phyloP scores from a whole-genome alignment of 352 stramenopile genomes.

The Pythium chondricola region DNA sequence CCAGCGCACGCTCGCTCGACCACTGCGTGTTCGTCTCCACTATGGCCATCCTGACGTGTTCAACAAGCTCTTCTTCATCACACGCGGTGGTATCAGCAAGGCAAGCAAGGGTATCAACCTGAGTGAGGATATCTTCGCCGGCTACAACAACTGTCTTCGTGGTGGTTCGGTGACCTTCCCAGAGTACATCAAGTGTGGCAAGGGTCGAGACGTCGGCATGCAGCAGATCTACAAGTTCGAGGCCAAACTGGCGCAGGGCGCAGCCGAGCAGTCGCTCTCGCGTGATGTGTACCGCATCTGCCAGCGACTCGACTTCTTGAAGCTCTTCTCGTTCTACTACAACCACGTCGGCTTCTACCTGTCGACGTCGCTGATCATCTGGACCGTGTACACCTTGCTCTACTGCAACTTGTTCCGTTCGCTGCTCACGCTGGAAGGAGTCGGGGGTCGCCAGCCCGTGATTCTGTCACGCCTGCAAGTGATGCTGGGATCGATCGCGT shows the following conservation, averaged over 20 bases:
- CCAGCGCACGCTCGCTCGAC: slow-evolving; percentile 94
- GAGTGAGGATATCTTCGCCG: slow-evolving; percentile 99
- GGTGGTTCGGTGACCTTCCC: slow-evolving; percentile 95
- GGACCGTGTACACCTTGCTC: slow-evolving; percentile 96
- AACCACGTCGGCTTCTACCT: slow-evolving; percentile 99
- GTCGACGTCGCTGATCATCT: slow-evolving; percentile 96
- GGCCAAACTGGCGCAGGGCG: slow-evolving; percentile 96
- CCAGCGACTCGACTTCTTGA: slow-evolving; percentile 97
- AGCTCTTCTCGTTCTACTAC: slow-evolving; percentile 99
- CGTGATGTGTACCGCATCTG: slow-evolving; percentile 97
- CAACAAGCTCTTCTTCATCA: slow-evolving; percentile 99
- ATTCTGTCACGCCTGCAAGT: slow-evolving; percentile 94
- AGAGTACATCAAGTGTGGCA: slow-evolving; percentile 99
- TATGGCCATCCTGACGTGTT: slow-evolving; percentile 99
- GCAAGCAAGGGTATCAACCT: slow-evolving; percentile 99
- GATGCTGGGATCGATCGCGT: slow-evolving; percentile 94
- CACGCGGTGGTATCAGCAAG: slow-evolving; percentile 97
- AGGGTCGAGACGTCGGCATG: slow-evolving; percentile 99
- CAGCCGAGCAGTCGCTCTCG: slow-evolving; percentile 97
- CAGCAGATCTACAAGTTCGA: slow-evolving; percentile 99
- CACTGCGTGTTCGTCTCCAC: slow-evolving; percentile 95
- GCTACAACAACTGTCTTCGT: slow-evolving; percentile 98
- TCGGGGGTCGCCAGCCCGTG: slow-evolving; percentile 90
- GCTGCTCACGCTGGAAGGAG: slow-evolving; percentile 90
- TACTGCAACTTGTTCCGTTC: slow-evolving; percentile 94